A percentile compares a stretch with the other conserved stretches of the same genome.
phyloP scores from a whole-genome alignment of 495 filamentous ascomycete species.

The Trichoderma orchidacearum region DNA sequence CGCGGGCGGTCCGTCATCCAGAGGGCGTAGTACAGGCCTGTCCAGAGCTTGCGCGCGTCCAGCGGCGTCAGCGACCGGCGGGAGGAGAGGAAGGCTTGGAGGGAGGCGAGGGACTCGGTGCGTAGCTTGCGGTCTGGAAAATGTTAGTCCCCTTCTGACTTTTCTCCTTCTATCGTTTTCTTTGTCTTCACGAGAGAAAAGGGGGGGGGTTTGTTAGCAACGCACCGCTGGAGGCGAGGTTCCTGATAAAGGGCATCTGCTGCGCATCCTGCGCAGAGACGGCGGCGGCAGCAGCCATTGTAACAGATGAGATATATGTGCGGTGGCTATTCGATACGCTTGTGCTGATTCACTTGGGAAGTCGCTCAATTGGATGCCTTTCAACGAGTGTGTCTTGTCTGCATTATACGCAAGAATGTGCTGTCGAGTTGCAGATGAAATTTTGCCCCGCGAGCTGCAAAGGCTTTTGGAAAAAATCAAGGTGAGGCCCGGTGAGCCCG shows the following conservation, averaged over 20 bases:
- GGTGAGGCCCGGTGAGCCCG: neutral
- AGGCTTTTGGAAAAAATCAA: neutral
- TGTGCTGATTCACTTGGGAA: no score
- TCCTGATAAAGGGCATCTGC: constrained; percentile 37
- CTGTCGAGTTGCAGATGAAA: neutral
- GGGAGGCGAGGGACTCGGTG: constrained; percentile 64
- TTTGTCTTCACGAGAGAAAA: neutral
- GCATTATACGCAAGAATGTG: neutral
- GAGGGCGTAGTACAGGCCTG: constrained; percentile 91
- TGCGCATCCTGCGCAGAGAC: constrained; percentile 12
- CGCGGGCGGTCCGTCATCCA: constrained; percentile 88
- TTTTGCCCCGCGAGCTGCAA: no score
- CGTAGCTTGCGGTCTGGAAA: constrained; percentile 62
- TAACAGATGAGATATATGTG: neutral
- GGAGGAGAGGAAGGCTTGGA: constrained; percentile 65
- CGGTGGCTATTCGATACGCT: no score
- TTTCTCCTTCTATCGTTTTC: neutral
- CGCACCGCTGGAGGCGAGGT: constrained; percentile 37
- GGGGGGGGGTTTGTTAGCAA: constrained; percentile 3
- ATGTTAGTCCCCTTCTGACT: constrained; percentile 2
- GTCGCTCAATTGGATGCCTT: no score
- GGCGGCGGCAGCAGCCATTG: constrained; percentile 18
- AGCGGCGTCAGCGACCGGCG: constrained; percentile 38
- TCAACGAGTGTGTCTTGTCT: no score
- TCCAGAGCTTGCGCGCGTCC: constrained; percentile 88